Evolutionary conservation across 2,329 filamentous ascomycete species (phyloP).

Genomic region (Fusarium fujikuroi): DNA sequence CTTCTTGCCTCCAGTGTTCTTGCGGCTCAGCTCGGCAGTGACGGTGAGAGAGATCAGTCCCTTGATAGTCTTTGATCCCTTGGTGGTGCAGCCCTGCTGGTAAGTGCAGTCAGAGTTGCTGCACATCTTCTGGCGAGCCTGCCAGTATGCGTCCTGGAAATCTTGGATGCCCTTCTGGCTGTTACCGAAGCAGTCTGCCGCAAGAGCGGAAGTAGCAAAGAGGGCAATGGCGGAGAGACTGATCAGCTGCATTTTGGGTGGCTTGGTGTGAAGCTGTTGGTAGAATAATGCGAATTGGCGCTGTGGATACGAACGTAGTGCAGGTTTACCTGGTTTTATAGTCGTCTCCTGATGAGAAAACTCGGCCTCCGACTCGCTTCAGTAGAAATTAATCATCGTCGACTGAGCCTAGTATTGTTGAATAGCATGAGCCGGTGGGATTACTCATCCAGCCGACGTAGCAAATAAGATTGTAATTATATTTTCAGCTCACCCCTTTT

Average conservation of each 20-base stretch:
- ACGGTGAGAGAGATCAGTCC: not conserved
- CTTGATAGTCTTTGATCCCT: not conserved
- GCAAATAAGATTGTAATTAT: not conserved
- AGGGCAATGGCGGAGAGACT: not conserved
- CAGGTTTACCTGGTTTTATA: rapidly evolving
- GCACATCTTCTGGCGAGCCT: conserved; percentile 7
- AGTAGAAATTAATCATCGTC: too few species aligned
- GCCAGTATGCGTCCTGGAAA: not conserved
- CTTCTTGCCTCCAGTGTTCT: not conserved
- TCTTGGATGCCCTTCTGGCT: too few species aligned
- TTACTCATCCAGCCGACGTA: rapidly evolving
- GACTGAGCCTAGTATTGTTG: too few species aligned
- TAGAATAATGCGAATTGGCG: not conserved
- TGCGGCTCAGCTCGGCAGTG: not conserved
- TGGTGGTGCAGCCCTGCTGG: not conserved
- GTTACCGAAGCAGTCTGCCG: not conserved
- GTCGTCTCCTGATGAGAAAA: rapidly evolving
- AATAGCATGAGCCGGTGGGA: too few species aligned
- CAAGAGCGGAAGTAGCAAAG: not conserved
- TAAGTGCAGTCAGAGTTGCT: not conserved
- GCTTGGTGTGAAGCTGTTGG: too few species aligned
- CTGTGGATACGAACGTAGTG: rapidly evolving
- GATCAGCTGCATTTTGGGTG: not conserved
- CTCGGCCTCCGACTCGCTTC: too few species aligned
- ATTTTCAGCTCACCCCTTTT: not conserved